Percentiles rank a stretch among this genome's conserved stretches.
Conservation (phyloP, 768 basidiomycete genomes). For the Lentinus brumalis region DNA sequence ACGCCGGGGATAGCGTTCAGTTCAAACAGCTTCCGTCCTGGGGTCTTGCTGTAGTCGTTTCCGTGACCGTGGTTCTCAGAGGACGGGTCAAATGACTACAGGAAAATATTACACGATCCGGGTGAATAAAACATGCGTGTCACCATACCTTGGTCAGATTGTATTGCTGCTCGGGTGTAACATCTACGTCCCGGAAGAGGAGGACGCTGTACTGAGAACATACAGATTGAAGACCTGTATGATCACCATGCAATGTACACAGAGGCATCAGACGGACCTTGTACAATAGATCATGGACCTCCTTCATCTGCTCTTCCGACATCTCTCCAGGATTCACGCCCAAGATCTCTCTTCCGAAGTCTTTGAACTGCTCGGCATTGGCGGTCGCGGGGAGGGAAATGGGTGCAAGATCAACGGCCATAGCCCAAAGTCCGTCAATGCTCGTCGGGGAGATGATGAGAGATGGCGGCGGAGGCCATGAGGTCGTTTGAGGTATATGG, state of each 20-base stretch:
- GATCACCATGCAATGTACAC: not conserved
- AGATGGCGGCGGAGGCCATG: not conserved
- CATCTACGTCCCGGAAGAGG: constrained; percentile 67
- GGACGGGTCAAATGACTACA: constrained; percentile 74
- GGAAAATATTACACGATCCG: not conserved
- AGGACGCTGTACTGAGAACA: constrained; percentile 62
- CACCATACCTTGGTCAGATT: constrained; percentile 73
- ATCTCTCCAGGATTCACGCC: constrained; percentile 70
- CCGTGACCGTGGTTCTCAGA: constrained; percentile 79
- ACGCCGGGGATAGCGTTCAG: constrained; percentile 88
- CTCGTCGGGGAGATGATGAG: constrained; percentile 4
- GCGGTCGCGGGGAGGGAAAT: constrained; percentile 72
- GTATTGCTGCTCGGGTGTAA: constrained; percentile 85
- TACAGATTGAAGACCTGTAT: not conserved
- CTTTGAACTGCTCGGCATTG: constrained; percentile 61
- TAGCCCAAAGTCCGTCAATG: constrained; percentile 29
- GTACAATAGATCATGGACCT: constrained; percentile 75
- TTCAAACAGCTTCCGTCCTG: constrained; percentile 72
- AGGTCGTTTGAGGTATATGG: too few species aligned
- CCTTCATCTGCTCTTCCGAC: constrained; percentile 58
- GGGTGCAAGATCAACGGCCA: constrained; percentile 69
- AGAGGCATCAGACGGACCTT: constrained; percentile 47
- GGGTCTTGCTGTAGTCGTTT: constrained; percentile 71
- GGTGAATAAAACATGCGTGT: not conserved
- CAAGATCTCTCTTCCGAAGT: constrained; percentile 78